Percentiles rank a stretch among this genome's conserved stretches.
These are phyloP conservation scores for Aphanomyces euteiches DNA, from an alignment of 352 stramenopile species.

Conservation along the genomic window DNA sequence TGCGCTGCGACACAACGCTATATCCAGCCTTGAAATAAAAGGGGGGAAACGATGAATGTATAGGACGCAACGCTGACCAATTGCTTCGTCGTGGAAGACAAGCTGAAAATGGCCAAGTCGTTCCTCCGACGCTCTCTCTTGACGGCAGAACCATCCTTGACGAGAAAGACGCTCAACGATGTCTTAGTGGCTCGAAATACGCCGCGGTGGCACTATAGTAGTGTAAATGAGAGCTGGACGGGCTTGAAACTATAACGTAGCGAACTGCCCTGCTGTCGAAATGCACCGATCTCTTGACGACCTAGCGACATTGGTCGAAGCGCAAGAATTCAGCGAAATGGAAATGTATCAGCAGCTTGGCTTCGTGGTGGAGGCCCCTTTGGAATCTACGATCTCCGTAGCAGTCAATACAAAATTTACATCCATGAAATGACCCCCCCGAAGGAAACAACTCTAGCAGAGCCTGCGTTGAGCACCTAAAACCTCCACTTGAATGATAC, in stretches of 20 bases:
- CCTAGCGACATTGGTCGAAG: slow-evolving; percentile 62
- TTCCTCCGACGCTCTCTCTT: slow-evolving; percentile 60
- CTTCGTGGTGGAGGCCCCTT: background rate
- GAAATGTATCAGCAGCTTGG: slow-evolving; percentile 31
- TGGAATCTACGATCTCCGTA: background rate
- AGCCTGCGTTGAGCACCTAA: too few species aligned
- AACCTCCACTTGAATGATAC: too few species aligned
- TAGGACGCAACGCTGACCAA: slow-evolving; percentile 66
- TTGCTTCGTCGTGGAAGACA: slow-evolving; percentile 68
- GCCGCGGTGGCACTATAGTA: slow-evolving; percentile 65
- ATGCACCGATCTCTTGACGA: slow-evolving; percentile 60
- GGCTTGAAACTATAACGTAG: slow-evolving; percentile 39
- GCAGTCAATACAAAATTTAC: too few species aligned
- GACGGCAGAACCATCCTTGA: slow-evolving; percentile 68
- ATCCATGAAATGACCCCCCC: too few species aligned
- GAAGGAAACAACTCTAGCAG: too few species aligned
- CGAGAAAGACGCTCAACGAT: slow-evolving; percentile 70
- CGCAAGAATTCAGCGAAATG: slow-evolving; percentile 61
- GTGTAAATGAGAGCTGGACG: slow-evolving; percentile 57
- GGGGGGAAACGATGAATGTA: slow-evolving; percentile 20
- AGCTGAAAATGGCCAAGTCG: slow-evolving; percentile 63
- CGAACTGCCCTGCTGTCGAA: slow-evolving; percentile 53
- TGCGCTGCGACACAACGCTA: slow-evolving; percentile 41
- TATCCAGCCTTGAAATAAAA: background rate
- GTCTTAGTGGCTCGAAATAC: slow-evolving; percentile 75